Conservation (phyloP, 176 grass and related monocot genomes). For the Pontederia paniculata region DNA sequence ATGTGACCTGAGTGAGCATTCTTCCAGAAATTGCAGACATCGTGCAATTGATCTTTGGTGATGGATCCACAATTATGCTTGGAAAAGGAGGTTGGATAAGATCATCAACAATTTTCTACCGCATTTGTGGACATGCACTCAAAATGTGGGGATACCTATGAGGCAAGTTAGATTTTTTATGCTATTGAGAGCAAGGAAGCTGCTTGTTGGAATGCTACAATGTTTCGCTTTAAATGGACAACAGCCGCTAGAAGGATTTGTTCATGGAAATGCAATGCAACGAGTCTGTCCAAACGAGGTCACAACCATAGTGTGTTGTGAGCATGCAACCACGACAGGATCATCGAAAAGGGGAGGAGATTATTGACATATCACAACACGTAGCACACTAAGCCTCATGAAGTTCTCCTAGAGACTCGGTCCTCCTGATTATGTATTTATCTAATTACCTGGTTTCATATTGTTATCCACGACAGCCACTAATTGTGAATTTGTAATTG, state of each 20-base stretch:
- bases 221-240: slow-evolving; percentile 7
- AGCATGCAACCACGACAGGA: slow-evolving; percentile 2
- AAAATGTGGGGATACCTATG: background rate
- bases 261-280: slow-evolving; percentile 4
- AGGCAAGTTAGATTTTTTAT: background rate
- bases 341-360: background rate
- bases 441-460: no score
- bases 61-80: slow-evolving; percentile 2
- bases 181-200: background rate
- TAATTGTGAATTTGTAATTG: no score
- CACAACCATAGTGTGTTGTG: slow-evolving; percentile 6
- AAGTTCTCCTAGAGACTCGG: no score
- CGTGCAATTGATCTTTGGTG: slow-evolving; percentile 8
- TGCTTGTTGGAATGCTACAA: slow-evolving; percentile 11
- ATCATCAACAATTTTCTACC: background rate
- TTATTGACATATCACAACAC: no score
- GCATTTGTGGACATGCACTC: slow-evolving; percentile 7
- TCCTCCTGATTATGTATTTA: no score
- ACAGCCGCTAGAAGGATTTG: background rate
- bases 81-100: slow-evolving; percentile 4
- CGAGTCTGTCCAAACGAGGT: background rate
- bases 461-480: no score
- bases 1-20: slow-evolving; percentile 5
- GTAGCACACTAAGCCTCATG: no score
- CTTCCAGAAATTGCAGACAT: slow-evolving; percentile 5